Evolutionary conservation across 352 stramenopile genomes (phyloP).

Genomic region (Phytophthora tubulina): DNA sequence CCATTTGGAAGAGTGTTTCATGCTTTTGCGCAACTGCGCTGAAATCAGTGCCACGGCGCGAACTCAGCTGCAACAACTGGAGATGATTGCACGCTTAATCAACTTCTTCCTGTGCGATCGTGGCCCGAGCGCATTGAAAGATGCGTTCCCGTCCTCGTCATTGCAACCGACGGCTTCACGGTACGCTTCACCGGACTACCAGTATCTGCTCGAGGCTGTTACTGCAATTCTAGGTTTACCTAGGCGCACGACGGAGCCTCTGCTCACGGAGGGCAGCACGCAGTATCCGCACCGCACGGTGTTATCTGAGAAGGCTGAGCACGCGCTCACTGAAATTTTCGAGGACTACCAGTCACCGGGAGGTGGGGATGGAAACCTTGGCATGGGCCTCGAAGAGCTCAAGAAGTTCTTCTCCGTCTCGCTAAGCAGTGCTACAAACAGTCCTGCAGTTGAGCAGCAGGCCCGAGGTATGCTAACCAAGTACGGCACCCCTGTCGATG

Average conservation of each 20-base stretch:
- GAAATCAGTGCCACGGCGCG: conserved; percentile 66
- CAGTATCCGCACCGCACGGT: conserved; percentile 78
- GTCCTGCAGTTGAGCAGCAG: conserved; percentile 70
- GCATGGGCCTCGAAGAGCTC: conserved; percentile 68
- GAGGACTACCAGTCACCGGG: conserved; percentile 65
- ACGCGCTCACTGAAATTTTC: conserved; percentile 81
- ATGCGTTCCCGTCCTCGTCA: conserved; percentile 76
- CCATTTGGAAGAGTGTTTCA: conserved; percentile 90
- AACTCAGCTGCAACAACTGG: conserved; percentile 55
- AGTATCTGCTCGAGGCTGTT: conserved; percentile 91
- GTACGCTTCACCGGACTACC: conserved; percentile 87
- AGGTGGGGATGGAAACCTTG: conserved; percentile 27
- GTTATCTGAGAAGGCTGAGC: conserved; percentile 78
- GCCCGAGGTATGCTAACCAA: conserved; percentile 73
- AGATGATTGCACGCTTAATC: conserved; percentile 85
- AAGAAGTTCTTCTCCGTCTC: conserved; percentile 77
- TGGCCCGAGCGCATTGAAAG: conserved; percentile 64
- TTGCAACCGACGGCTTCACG: conserved; percentile 51
- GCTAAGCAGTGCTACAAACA: conserved; percentile 62
- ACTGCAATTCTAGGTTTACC: conserved; percentile 85
- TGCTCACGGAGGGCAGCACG: conserved; percentile 71
- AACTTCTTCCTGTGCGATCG: conserved; percentile 88
- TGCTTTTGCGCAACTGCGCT: conserved; percentile 83
- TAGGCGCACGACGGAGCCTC: conserved; percentile 64
- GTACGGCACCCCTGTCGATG: conserved; percentile 54